These are phyloP conservation scores for Microthlaspi erraticum DNA, from an alignment of 345 rosid species.

Conservation along the genomic window DNA sequence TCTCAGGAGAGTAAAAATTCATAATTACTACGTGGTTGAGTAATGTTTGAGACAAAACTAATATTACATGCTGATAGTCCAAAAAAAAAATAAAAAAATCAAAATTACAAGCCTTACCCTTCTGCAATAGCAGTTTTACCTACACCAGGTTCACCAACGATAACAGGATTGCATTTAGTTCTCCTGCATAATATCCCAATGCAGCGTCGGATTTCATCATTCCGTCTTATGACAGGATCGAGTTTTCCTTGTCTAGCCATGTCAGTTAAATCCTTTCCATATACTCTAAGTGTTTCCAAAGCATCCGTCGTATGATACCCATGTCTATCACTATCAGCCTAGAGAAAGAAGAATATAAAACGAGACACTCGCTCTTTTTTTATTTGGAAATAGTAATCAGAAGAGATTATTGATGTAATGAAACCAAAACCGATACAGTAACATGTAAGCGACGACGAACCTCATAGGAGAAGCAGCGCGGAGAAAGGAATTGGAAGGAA, in stretches of 20 bases:
- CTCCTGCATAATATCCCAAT: conserved; percentile 90
- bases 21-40: too few relatives aligned
- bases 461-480: conserved; percentile 24
- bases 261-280: conserved; percentile 89
- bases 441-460: not conserved
- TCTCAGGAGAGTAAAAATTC: not conserved
- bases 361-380: too few relatives aligned
- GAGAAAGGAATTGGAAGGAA: conserved; percentile 30
- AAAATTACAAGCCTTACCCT: conserved; percentile 34
- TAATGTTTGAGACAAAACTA: too few relatives aligned
- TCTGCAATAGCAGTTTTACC: conserved; percentile 78
- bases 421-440: too few relatives aligned
- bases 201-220: conserved; percentile 87
- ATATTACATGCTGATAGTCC: too few relatives aligned
- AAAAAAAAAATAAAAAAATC: too few relatives aligned
- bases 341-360: too few relatives aligned
- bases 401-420: too few relatives aligned
- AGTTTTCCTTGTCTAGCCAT: conserved; percentile 92
- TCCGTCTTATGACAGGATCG: conserved; percentile 91
- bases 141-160: conserved; percentile 95
- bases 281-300: conserved; percentile 80
- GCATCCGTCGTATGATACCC: too few relatives aligned
- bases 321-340: too few relatives aligned
- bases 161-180: conserved; percentile 92
- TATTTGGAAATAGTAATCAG: too few relatives aligned